A percentile compares a stretch with the other conserved stretches of the same genome.
These are phyloP conservation scores for Fraxinus greggii DNA, from an alignment of 305 asterid genomes.

Conservation along the genomic window DNA sequence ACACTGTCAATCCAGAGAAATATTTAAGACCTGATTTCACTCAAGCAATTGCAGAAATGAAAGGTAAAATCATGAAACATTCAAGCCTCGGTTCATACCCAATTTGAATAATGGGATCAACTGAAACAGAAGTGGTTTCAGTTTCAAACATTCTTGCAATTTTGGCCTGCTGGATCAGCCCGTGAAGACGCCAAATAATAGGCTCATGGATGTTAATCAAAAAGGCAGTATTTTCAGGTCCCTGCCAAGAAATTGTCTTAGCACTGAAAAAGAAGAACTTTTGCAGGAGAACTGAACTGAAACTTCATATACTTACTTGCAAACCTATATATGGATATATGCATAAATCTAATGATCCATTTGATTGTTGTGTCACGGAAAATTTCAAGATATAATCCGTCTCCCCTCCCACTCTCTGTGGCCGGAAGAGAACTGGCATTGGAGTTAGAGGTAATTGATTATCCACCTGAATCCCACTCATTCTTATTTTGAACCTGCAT, in stretches of 20 bases:
- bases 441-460: slow-evolving; percentile 98
- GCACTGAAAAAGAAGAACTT: slow-evolving; percentile 25
- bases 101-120: slow-evolving; percentile 92
- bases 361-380: slow-evolving; percentile 90
- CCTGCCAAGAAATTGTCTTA: slow-evolving; percentile 50
- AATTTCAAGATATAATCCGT: slow-evolving; percentile 82
- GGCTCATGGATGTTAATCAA: slow-evolving; percentile 93
- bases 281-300: slow-evolving; percentile 23
- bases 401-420: slow-evolving; percentile 87
- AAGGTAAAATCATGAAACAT: slow-evolving; percentile 17
- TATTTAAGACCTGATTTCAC: slow-evolving; percentile 18
- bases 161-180: slow-evolving; percentile 83
- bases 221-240: slow-evolving; percentile 93
- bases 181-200: slow-evolving; percentile 97
- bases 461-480: slow-evolving; percentile 91
- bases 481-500: slow-evolving; percentile 80
- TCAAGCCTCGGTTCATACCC: slow-evolving; percentile 51
- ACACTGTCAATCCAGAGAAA: slow-evolving; percentile 60
- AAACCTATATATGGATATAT: slow-evolving; percentile 93
- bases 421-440: slow-evolving; percentile 94
- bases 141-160: slow-evolving; percentile 55
- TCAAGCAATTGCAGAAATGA: slow-evolving; percentile 22
- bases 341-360: slow-evolving; percentile 87
- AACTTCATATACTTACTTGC: slow-evolving; percentile 59
- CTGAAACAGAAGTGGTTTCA: slow-evolving; percentile 83